Evolutionary conservation across 2,329 filamentous ascomycete genomes (phyloP), one percentile per base, ranked within the genome.

Genomic region (Cladophialophora bantiana): DNA sequence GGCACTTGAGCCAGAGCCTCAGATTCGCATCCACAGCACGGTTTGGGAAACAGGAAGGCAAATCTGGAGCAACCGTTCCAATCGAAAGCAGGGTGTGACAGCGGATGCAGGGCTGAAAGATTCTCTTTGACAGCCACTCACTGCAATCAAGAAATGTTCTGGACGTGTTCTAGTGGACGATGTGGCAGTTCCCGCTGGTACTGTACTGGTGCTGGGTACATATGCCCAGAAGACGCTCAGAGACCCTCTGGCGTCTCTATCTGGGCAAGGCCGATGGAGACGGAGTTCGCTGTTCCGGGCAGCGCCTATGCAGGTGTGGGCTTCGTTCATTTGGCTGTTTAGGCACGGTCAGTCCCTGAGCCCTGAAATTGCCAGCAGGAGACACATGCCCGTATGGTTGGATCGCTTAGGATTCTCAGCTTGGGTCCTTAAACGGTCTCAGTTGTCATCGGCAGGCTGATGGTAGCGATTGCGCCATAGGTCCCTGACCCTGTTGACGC

Each of bases 101-200:
- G 18, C 26, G 45, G 45, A 10, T 26, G 45, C 45, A 50, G 20
- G 45, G 45, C 45, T 50, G 45, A 50, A 50, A 50, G 45, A 50
- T 31, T 26, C 45, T 26, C 13, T 50, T 26, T 26, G 20, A 20
- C 18, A n/a, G 7, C 45, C 45, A 26, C 20, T 45, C 42, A 18
- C n/a, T 48, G 42, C 42, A 48, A 6, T 13, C 42, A 20, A 7
- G n/a, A n/a, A 7, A 50, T 50, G 18, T 26, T 50, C 20, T 26
- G 18, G 7, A 31, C 45, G 45, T 50, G 18, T 50, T 50, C 45
- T 50, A 50, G 18, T 26, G 18, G 18, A 26, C 18, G 45, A 10
- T 50, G 45, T 31, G 18, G 45, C 18, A 50, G 45, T 50, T 50
- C 20, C 45, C 45, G 45, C 45, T 9, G 9, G 20, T 50, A 26